phyloP scores from a whole-genome alignment of 2,329 filamentous ascomycete species.

The Pyrenophora tritici-repentis region DNA sequence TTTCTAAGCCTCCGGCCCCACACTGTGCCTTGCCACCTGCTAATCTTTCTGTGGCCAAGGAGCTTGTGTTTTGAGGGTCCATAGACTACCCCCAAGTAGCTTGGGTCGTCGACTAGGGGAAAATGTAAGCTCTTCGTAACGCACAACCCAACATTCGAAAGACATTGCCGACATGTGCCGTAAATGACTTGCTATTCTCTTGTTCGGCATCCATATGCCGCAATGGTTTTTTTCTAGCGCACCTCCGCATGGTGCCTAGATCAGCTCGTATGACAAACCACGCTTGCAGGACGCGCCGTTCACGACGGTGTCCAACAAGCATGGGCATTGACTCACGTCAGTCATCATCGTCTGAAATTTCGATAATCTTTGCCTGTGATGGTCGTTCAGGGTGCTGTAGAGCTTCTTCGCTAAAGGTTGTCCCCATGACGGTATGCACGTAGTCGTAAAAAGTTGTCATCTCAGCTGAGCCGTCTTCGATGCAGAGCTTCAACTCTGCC shows the following conservation, averaged over 20 bases:
- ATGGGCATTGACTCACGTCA: not conserved
- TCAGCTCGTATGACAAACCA: not conserved
- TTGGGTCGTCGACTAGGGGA: not conserved
- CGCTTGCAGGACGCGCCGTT: not conserved
- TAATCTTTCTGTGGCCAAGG: not conserved
- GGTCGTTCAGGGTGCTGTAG: slow-evolving; percentile 25
- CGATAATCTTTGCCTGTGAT: slow-evolving; percentile 35
- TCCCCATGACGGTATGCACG: slow-evolving; percentile 26
- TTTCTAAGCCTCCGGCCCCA: too few relatives aligned
- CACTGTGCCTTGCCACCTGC: too few relatives aligned
- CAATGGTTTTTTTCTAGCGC: slow-evolving; percentile 1
- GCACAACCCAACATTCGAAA: not conserved
- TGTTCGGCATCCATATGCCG: slow-evolving; percentile 4
- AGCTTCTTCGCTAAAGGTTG: slow-evolving; percentile 32
- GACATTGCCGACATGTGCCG: slow-evolving; percentile 13
- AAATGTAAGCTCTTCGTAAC: not conserved
- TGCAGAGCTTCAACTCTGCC: slow-evolving; percentile 20
- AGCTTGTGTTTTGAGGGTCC: too few relatives aligned
- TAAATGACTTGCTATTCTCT: slow-evolving; percentile 2
- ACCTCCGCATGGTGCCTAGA: slow-evolving; percentile 5
- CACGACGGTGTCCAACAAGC: not conserved
- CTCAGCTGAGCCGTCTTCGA: slow-evolving; percentile 20
- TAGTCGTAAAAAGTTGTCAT: slow-evolving; percentile 33
- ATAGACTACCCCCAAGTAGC: not conserved
- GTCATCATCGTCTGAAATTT: slow-evolving; percentile 37